A percentile compares a stretch with the other conserved stretches of the same genome.
These are phyloP conservation scores for Casuarina equisetifolia DNA, from an alignment of 306 rosid species.

Conservation along the genomic window DNA sequence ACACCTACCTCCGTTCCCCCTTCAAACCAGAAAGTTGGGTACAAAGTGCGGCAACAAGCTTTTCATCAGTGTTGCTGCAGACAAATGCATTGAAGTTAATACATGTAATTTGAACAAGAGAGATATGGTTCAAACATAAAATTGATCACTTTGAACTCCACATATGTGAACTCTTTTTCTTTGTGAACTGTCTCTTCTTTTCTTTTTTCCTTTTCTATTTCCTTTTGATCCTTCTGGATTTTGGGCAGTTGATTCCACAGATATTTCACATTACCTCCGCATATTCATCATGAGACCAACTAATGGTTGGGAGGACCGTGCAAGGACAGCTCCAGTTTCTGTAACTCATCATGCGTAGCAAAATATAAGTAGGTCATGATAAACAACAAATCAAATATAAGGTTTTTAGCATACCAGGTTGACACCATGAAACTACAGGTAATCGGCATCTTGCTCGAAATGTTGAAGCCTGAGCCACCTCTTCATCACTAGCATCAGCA, in stretches of 20 bases:
- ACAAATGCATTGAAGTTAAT: slow-evolving; percentile 22
- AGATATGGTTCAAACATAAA: neutral
- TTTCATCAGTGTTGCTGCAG: slow-evolving; percentile 85
- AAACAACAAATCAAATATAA: slow-evolving; percentile 3
- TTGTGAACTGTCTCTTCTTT: neutral
- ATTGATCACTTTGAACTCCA: neutral
- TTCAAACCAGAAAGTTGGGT: slow-evolving; percentile 47
- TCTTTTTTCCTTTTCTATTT: neutral
- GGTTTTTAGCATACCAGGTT: slow-evolving; percentile 57
- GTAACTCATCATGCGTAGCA: slow-evolving; percentile 27
- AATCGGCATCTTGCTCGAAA: slow-evolving; percentile 89
- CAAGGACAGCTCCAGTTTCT: slow-evolving; percentile 96
- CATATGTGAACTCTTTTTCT: neutral
- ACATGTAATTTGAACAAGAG: slow-evolving; percentile 2
- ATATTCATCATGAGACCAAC: slow-evolving; percentile 97
- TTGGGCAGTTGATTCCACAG: slow-evolving; percentile 15
- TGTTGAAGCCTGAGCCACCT: slow-evolving; percentile 74
- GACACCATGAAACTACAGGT: slow-evolving; percentile 96
- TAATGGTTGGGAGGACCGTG: slow-evolving; percentile 97
- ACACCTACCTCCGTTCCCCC: slow-evolving; percentile 58
- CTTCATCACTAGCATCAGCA: slow-evolving; percentile 76
- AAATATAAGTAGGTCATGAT: slow-evolving; percentile 22
- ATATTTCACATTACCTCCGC: slow-evolving; percentile 73
- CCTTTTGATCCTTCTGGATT: neutral
- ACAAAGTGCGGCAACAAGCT: slow-evolving; percentile 90